These are phyloP conservation scores for Acrocalymma vagum DNA, from an alignment of 2,329 filamentous ascomycete species.

Conservation along the genomic window DNA sequence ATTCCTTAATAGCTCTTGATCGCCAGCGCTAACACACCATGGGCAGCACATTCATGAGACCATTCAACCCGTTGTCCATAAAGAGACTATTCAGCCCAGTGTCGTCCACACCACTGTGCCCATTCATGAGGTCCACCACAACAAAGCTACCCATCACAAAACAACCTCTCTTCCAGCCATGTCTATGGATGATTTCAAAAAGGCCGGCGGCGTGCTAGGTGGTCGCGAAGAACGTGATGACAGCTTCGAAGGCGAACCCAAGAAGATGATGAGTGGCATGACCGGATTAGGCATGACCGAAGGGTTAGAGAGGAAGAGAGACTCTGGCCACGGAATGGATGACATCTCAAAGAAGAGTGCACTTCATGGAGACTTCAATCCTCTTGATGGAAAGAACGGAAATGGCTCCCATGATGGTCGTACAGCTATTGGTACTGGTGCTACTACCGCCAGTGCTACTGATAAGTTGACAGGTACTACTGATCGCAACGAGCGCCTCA, in stretches of 20 bases:
- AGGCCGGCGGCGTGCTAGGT: constrained; percentile 61
- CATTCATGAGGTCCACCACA: constrained; percentile 76
- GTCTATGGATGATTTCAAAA: constrained; percentile 70
- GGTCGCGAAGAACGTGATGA: constrained; percentile 66
- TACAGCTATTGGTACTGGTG: neutral
- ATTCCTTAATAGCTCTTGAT: constrained; percentile 13
- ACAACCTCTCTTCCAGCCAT: constrained; percentile 71
- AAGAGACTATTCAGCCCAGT: constrained; percentile 72
- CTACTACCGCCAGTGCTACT: constrained; percentile 1
- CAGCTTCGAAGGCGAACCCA: constrained; percentile 70
- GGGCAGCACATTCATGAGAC: constrained; percentile 72
- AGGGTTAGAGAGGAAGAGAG: constrained; percentile 24
- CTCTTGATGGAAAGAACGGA: constrained; percentile 12
- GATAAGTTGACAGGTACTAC: neutral
- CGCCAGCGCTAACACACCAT: too few relatives aligned
- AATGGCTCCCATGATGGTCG: constrained; percentile 8
- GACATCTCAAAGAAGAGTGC: constrained; percentile 10
- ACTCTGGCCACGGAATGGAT: constrained; percentile 14
- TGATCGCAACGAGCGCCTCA: neutral
- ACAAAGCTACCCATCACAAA: constrained; percentile 71
- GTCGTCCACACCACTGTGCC: constrained; percentile 77
- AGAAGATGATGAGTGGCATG: constrained; percentile 51
- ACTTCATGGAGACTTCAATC: constrained; percentile 24
- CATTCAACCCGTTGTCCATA: constrained; percentile 75
- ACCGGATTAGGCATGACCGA: constrained; percentile 24